phyloP scores from a whole-genome alignment of 2,329 filamentous ascomycete species.

The Aspergillus transmontanensis region DNA sequence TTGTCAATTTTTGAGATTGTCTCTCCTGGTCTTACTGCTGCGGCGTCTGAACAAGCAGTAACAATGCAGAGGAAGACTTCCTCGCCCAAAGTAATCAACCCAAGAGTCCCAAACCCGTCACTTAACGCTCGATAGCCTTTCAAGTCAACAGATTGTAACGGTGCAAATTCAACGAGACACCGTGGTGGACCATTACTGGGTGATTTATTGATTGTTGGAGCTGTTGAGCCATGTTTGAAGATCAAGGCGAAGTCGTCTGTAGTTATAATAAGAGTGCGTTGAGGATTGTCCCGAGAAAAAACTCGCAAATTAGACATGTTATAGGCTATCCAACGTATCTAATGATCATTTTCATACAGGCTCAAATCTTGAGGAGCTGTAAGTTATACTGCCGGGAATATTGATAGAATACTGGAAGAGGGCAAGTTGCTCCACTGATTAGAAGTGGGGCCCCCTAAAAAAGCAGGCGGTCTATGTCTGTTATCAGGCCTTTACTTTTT shows the following conservation, averaged over 20 bases:
- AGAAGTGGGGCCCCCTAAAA: neutral
- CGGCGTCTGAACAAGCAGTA: conserved; percentile 75
- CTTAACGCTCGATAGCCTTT: conserved; percentile 77
- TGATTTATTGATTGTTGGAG: conserved; percentile 52
- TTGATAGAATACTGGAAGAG: neutral
- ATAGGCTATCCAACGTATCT: neutral
- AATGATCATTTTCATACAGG: neutral
- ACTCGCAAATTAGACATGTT: conserved; percentile 68
- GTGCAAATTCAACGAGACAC: conserved; percentile 89
- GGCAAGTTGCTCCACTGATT: neutral
- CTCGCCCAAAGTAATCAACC: conserved; percentile 77
- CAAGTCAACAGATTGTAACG: conserved; percentile 65
- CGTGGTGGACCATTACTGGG: conserved; percentile 47
- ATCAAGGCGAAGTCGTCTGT: conserved; percentile 79
- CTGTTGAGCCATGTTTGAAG: conserved; percentile 74
- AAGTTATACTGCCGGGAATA: neutral
- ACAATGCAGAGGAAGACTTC: conserved; percentile 93
- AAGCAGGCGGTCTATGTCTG: conserved; percentile 3
- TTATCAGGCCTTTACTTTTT: conserved; percentile 1
- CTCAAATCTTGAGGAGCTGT: neutral
- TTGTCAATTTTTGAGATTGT: conserved; percentile 82
- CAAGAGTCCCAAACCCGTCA: conserved; percentile 81
- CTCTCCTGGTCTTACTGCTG: conserved; percentile 82
- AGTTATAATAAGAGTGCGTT: conserved; percentile 83
- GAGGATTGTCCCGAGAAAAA: conserved; percentile 81